These are phyloP conservation scores for Inonotus obliquus DNA, from an alignment of 1,284 basidiomycete species.

Conservation along the genomic window DNA sequence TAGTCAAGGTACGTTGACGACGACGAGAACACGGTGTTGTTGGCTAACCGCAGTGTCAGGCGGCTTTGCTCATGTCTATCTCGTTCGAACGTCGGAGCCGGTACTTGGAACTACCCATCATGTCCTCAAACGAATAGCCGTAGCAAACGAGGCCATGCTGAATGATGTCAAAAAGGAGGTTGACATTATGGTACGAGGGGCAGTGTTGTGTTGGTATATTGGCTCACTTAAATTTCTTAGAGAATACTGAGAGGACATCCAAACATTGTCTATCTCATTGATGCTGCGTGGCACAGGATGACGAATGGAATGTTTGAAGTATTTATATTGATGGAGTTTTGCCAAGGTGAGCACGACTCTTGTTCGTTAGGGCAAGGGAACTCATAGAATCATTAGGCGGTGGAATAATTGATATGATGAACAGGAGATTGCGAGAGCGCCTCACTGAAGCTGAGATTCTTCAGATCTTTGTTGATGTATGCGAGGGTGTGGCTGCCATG, in stretches of 20 bases:
- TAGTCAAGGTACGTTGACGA: slow-evolving; percentile 67
- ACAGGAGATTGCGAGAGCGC: slow-evolving; percentile 88
- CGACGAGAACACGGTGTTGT: background rate
- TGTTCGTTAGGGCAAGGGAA: background rate
- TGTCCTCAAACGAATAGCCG: slow-evolving; percentile 96
- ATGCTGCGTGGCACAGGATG: slow-evolving; percentile 86
- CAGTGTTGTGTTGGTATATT: slow-evolving; percentile 15
- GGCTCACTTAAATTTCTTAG: slow-evolving; percentile 39
- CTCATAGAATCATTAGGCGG: slow-evolving; percentile 54
- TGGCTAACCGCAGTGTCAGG: slow-evolving; percentile 42
- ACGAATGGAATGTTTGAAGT: slow-evolving; percentile 88
- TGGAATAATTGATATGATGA: slow-evolving; percentile 99
- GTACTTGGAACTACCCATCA: slow-evolving; percentile 90
- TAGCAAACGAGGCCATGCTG: slow-evolving; percentile 85
- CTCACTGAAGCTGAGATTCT: slow-evolving; percentile 94
- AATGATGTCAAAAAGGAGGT: slow-evolving; percentile 97
- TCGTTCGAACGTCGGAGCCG: slow-evolving; percentile 82
- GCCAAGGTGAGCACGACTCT: slow-evolving; percentile 43
- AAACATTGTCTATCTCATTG: slow-evolving; percentile 91
- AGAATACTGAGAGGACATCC: slow-evolving; percentile 84
- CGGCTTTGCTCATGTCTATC: slow-evolving; percentile 98
- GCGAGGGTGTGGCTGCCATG: slow-evolving; percentile 93
- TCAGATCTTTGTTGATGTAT: slow-evolving; percentile 95
- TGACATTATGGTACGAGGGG: slow-evolving; percentile 85
- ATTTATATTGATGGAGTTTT: slow-evolving; percentile 99